Evolutionary conservation across 768 basidiomycete genomes (phyloP), one percentile per base, ranked within the genome.

Genomic region (Leccinellum albellum): DNA sequence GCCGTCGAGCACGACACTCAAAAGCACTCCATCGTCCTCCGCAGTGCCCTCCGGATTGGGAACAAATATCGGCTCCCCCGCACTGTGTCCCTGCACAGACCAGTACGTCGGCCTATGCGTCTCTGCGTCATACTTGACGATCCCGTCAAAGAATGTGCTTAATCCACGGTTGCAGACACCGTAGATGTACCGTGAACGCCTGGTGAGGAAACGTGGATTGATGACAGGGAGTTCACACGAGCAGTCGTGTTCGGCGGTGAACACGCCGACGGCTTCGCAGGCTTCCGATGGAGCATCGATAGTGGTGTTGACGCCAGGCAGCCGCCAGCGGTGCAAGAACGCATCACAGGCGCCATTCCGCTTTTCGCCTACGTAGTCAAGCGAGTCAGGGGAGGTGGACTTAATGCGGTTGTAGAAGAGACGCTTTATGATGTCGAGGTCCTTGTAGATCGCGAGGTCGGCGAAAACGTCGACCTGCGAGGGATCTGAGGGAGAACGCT

Each of bases 1-100:
- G 8, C 67, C 73, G 31, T 77, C 70, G 17, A 76, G 66, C 29
- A 74, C 74, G 15, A 76, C 70, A n/a, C 59, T 73, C 51, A 77
- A 51, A 23, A 76, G 61, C 3, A 76, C 73, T 0, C 76, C 75
- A 12, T 70, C 73, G 50, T 76, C 76, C 47, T 76, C 75, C 0
- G 51, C 57, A 0, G 55, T 58, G 17, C 63, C 65, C 20, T 67
- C 46, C 0, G 75, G 73, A n/a, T 70, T 47, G 1, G 66, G 51
- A 12, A 75, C 65, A 31, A 76, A 77, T 40, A 77, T 72, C 17
- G 76, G 71, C 59, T 76, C 75, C 14, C 74, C 67, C 5, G 75
- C 70, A 10, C 52, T 73, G 42, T 73, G 69, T 26, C 67, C 70
- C 8, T 66, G 51, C 1, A 61, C 53, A 9, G 56, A 64, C 74